Evolutionary conservation across 2,329 filamentous ascomycete species (phyloP).

Genomic region (Curvularia eragrostidis): DNA sequence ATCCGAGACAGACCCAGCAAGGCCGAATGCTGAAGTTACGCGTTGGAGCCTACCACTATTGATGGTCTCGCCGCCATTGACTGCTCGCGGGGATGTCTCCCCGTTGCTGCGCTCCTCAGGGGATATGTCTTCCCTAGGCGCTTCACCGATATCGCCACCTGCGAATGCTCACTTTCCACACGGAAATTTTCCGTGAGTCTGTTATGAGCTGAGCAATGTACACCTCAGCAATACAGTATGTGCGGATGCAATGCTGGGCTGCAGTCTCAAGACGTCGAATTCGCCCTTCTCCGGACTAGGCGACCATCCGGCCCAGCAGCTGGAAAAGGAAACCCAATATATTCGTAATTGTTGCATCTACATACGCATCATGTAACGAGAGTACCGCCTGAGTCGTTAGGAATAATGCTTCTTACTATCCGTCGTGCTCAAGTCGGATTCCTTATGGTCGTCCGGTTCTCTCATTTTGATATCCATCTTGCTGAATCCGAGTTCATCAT

Average conservation of each 20-base stretch:
- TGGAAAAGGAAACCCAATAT: not conserved
- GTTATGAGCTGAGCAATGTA: not conserved
- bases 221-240: not conserved
- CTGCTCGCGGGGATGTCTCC: constrained; percentile 14
- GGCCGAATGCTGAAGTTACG: not conserved
- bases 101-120: constrained; percentile 17
- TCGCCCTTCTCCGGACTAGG: not conserved
- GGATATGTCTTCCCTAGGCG: constrained; percentile 1
- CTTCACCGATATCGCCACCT: constrained; percentile 17
- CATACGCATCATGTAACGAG: not conserved
- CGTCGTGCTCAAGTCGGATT: constrained; percentile 4
- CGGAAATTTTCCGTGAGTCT: not conserved
- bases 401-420: constrained; percentile 16
- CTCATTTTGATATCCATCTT: not conserved
- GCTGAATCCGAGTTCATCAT: constrained; percentile 4
- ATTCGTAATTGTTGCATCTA: not conserved
- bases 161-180: constrained; percentile 16
- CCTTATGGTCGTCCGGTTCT: constrained; percentile 5
- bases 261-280: not conserved
- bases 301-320: not conserved
- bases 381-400: not conserved
- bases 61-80: constrained; percentile 12
- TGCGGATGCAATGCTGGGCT: too few relatives aligned
- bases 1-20: constrained; percentile 1
- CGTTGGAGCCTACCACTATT: constrained; percentile 7